Conservation (phyloP, 1,284 basidiomycete species). For the Fomitopsis palustris region DNA sequence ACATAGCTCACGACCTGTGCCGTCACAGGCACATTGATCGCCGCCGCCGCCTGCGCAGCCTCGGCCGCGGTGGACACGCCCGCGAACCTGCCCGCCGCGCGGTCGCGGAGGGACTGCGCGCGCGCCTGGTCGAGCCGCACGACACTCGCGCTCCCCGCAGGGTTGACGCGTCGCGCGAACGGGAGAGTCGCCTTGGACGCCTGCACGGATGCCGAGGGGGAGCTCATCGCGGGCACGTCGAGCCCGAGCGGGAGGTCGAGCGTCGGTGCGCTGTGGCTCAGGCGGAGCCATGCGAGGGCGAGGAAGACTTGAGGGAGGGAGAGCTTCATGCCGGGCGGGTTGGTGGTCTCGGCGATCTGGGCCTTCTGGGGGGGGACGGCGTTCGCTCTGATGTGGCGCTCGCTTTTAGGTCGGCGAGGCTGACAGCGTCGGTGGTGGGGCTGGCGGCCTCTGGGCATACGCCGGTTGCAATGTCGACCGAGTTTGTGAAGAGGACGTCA, state of each 20-base stretch:
- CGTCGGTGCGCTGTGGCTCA: neutral
- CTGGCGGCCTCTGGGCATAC: too few species aligned
- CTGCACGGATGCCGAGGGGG: neutral
- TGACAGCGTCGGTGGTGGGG: too few species aligned
- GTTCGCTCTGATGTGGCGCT: too few species aligned
- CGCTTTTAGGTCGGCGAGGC: too few species aligned
- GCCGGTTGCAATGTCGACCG: too few species aligned
- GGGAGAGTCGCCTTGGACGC: constrained; percentile 9
- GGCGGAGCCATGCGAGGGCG: neutral
- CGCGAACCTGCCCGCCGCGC: neutral
- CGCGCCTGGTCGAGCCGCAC: constrained; percentile 16
- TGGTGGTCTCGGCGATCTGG: neutral
- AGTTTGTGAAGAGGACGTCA: too few species aligned
- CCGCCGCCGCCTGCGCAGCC: neutral
- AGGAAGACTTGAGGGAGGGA: neutral
- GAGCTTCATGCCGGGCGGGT: neutral
- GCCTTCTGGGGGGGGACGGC: neutral
- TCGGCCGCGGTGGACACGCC: neutral
- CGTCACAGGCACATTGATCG: constrained; percentile 11
- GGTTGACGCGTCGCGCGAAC: constrained; percentile 17
- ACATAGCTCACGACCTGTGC: constrained; percentile 22
- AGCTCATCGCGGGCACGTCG: neutral
- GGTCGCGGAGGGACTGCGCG: constrained; percentile 10
- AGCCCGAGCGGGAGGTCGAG: neutral
- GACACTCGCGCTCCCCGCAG: constrained; percentile 10